Evolutionary conservation across 352 stramenopile genomes (phyloP).

Genomic region (Globisporangium echinulatum): DNA sequence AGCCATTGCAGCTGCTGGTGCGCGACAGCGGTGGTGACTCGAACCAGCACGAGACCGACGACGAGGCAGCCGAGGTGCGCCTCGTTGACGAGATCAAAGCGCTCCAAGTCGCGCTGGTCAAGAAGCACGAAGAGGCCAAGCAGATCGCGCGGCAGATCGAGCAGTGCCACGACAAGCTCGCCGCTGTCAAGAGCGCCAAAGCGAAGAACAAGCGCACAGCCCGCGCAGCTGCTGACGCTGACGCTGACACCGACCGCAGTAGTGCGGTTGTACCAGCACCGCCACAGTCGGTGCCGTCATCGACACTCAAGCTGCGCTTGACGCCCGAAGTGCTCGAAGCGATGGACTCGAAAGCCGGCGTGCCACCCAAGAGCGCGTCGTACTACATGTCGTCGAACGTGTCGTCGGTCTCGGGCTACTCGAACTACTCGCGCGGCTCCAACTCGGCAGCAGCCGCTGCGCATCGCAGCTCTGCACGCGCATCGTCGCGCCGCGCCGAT

Average conservation of each 20-base stretch:
- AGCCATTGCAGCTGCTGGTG: slow-evolving; percentile 9
- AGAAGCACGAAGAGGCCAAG: slow-evolving; percentile 77
- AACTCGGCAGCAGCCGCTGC: slow-evolving; percentile 9
- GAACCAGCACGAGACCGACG: slow-evolving; percentile 38
- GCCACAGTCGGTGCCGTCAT: slow-evolving; percentile 12
- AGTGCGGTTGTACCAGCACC: not conserved
- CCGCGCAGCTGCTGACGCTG: not conserved
- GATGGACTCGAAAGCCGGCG: slow-evolving; percentile 46
- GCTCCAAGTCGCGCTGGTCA: slow-evolving; percentile 53
- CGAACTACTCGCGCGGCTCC: slow-evolving; percentile 34
- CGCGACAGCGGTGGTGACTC: slow-evolving; percentile 23
- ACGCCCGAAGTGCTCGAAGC: slow-evolving; percentile 52
- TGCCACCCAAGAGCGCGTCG: slow-evolving; percentile 34
- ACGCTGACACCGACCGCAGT: not conserved
- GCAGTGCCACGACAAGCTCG: slow-evolving; percentile 41
- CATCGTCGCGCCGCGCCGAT: slow-evolving; percentile 5
- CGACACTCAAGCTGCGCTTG: slow-evolving; percentile 32
- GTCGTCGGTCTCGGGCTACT: slow-evolving; percentile 61
- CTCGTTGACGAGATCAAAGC: slow-evolving; percentile 62
- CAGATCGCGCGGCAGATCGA: slow-evolving; percentile 55
- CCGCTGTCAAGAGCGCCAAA: slow-evolving; percentile 18
- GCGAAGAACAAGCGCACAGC: slow-evolving; percentile 3
- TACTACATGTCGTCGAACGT: slow-evolving; percentile 59
- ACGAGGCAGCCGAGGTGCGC: slow-evolving; percentile 44
- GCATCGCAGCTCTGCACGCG: slow-evolving; percentile 16